A percentile compares a stretch with the other conserved stretches of the same genome.
phyloP scores from a whole-genome alignment of 106 monocot genomes.

The Dendrobium catenatum region DNA sequence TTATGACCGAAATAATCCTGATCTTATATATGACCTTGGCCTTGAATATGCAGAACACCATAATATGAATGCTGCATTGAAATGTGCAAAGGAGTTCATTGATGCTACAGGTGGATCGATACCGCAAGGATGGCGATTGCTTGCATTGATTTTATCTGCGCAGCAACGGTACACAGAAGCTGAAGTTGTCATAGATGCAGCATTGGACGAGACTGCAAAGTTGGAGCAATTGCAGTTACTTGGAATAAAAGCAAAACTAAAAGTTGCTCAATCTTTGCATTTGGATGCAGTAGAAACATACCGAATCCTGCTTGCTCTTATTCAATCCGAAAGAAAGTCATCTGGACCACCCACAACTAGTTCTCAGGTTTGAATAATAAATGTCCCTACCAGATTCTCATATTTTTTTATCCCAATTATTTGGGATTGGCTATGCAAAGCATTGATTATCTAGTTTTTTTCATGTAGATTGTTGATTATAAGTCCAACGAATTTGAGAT shows the following conservation, averaged over 20 bases:
- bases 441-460: not conserved
- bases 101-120: slow-evolving; percentile 87
- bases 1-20: slow-evolving; percentile 47
- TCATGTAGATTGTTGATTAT: slow-evolving; percentile 46
- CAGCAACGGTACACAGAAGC: slow-evolving; percentile 77
- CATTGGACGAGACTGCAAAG: slow-evolving; percentile 87
- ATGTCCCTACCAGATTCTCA: no score
- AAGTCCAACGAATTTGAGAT: slow-evolving; percentile 74
- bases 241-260: slow-evolving; percentile 85
- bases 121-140: slow-evolving; percentile 77
- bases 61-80: slow-evolving; percentile 66
- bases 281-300: slow-evolving; percentile 82
- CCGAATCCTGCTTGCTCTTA: slow-evolving; percentile 62
- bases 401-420: no score
- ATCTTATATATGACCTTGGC: slow-evolving; percentile 60
- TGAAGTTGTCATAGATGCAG: slow-evolving; percentile 76
- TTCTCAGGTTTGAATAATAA: slow-evolving; percentile 39
- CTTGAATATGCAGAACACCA: slow-evolving; percentile 69
- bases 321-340: slow-evolving; percentile 85
- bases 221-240: slow-evolving; percentile 85
- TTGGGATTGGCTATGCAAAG: not conserved
- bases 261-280: slow-evolving; percentile 62
- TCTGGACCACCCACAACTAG: slow-evolving; percentile 36
- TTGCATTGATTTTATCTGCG: slow-evolving; percentile 79
- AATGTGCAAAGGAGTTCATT: slow-evolving; percentile 76